A percentile compares a stretch with the other conserved stretches of the same genome.
Evolutionary conservation across 2,329 filamentous ascomycete species (phyloP).

Genomic region (Aspergillus awamori): DNA sequence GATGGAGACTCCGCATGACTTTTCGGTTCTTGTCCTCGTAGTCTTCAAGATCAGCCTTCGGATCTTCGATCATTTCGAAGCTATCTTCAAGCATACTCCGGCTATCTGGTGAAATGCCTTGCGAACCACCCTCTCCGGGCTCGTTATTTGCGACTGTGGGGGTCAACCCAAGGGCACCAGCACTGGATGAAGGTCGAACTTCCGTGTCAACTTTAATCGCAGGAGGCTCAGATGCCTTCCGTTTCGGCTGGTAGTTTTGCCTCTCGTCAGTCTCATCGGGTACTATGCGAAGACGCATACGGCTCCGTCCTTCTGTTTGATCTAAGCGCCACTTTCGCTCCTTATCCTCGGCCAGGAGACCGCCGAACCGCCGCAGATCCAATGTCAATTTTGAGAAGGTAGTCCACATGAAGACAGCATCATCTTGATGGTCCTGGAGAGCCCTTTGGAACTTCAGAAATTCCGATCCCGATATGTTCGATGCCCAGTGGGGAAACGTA

Average conservation of each 20-base stretch:
- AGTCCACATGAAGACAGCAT: constrained; percentile 73
- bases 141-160: constrained; percentile 39
- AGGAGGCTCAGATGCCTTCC: constrained; percentile 63
- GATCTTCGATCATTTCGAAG: constrained; percentile 94
- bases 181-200: constrained; percentile 42
- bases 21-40: constrained; percentile 98
- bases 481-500: constrained; percentile 87
- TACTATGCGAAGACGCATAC: constrained; percentile 86
- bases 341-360: constrained; percentile 70
- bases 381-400: constrained; percentile 77
- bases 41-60: constrained; percentile 78
- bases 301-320: constrained; percentile 90
- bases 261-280: constrained; percentile 71
- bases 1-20: constrained; percentile 90
- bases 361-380: constrained; percentile 76
- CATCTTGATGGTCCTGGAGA: constrained; percentile 91
- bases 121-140: constrained; percentile 32
- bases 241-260: constrained; percentile 82
- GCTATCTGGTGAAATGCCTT: constrained; percentile 39
- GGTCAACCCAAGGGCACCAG: constrained; percentile 45
- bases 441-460: constrained; percentile 87
- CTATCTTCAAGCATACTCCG: constrained; percentile 72
- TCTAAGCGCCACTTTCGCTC: constrained; percentile 86
- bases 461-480: constrained; percentile 91
- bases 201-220: constrained; percentile 52